Evolutionary conservation across 352 stramenopile genomes (phyloP).

Genomic region (Globisporangium rhizosaccharum): DNA sequence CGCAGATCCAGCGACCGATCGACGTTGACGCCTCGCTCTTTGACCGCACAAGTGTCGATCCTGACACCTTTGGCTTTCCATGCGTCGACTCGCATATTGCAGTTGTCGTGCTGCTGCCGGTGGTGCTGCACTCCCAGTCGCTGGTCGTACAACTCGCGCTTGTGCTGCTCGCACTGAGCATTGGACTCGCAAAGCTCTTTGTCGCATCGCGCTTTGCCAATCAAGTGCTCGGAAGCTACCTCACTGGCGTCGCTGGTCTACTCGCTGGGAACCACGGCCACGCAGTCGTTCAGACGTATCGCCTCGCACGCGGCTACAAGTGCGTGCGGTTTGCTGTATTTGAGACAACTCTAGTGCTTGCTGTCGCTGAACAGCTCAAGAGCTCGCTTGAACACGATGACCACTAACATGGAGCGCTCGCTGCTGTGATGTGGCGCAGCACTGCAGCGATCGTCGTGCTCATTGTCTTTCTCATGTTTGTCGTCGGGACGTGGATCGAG

Average conservation of each 20-base stretch:
- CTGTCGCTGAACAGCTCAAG: background rate
- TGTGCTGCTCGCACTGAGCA: slow-evolving; percentile 22
- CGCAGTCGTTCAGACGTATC: slow-evolving; percentile 36
- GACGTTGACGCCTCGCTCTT: slow-evolving; percentile 38
- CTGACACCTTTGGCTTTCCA: slow-evolving; percentile 18
- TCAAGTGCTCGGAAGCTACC: slow-evolving; percentile 56
- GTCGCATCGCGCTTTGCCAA: slow-evolving; percentile 45
- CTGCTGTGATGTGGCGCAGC: slow-evolving; percentile 7
- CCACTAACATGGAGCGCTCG: background rate
- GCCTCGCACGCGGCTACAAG: slow-evolving; percentile 41
- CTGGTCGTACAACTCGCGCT: slow-evolving; percentile 19
- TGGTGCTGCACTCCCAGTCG: slow-evolving; percentile 36
- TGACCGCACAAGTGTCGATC: slow-evolving; percentile 12
- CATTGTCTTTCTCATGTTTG: slow-evolving; percentile 41
- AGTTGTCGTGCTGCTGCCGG: slow-evolving; percentile 57
- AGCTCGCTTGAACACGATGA: background rate
- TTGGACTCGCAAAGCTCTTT: slow-evolving; percentile 29
- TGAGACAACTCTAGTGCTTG: background rate
- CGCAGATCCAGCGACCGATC: slow-evolving; percentile 36
- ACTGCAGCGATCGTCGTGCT: slow-evolving; percentile 39
- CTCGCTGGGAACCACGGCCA: slow-evolving; percentile 58
- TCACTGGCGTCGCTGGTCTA: slow-evolving; percentile 50
- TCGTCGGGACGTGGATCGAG: slow-evolving; percentile 62
- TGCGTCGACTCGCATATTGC: slow-evolving; percentile 77
- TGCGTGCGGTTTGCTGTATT: background rate